phyloP scores from a whole-genome alignment of 345 rosid genomes.

The Anastatica hierochuntica region DNA sequence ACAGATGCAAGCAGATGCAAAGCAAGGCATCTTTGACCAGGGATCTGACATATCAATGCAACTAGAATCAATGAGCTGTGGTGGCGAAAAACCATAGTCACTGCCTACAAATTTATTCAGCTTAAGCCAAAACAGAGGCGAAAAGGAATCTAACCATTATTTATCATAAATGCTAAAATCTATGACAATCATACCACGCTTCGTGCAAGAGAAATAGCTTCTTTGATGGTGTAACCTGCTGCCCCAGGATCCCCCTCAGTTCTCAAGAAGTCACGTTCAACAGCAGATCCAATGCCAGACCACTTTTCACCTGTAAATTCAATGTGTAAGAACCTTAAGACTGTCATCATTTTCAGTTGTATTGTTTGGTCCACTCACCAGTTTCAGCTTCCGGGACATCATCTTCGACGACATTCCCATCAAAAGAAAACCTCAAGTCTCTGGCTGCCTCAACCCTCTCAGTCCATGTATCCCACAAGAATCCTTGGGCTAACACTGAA shows the following conservation, averaged over 20 bases:
- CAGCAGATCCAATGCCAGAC: constrained; percentile 35
- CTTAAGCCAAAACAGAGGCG: background rate
- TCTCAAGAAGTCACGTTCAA: constrained; percentile 67
- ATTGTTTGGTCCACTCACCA: constrained; percentile 37
- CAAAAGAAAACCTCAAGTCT: constrained; percentile 66
- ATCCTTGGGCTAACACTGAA: constrained; percentile 19
- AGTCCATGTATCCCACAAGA: constrained; percentile 73
- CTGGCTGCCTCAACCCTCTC: constrained; percentile 75
- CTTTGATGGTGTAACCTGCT: constrained; percentile 75
- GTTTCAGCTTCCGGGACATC: constrained; percentile 27
- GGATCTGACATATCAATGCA: constrained; percentile 44
- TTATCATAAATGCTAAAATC: constrained; percentile 4
- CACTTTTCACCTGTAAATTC: constrained; percentile 34
- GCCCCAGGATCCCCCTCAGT: constrained; percentile 95
- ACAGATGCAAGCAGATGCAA: constrained; percentile 65
- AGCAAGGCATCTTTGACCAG: constrained; percentile 77
- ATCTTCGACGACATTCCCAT: constrained; percentile 44
- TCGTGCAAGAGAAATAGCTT: constrained; percentile 69
- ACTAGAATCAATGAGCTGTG: background rate
- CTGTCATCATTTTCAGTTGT: background rate
- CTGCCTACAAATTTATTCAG: constrained; percentile 1
- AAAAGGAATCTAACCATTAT: background rate
- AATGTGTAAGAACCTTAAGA: constrained; percentile 11
- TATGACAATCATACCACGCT: constrained; percentile 55
- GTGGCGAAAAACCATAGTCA: background rate